These are phyloP conservation scores for Alternaria sp. DNA, from an alignment of 2,329 filamentous ascomycete genomes.

Conservation along the genomic window DNA sequence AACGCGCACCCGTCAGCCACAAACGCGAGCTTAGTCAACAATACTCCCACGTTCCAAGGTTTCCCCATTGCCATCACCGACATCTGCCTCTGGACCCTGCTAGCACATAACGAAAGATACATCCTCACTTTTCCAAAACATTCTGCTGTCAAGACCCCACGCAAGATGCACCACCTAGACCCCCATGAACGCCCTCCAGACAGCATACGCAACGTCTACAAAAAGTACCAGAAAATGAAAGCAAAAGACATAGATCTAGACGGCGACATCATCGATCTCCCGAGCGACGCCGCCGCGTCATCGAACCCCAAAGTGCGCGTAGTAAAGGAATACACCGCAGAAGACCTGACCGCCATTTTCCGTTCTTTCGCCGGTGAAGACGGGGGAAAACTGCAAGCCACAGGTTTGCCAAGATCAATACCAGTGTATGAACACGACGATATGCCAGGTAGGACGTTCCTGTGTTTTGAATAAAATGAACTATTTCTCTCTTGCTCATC, in stretches of 20 bases:
- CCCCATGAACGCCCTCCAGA: slow-evolving; percentile 80
- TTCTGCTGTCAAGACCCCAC: not conserved
- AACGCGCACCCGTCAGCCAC: slow-evolving; percentile 27
- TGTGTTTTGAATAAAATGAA: not conserved
- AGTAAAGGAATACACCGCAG: slow-evolving; percentile 26
- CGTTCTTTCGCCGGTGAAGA: slow-evolving; percentile 29
- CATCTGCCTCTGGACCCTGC: no score
- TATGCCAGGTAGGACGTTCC: slow-evolving; percentile 67
- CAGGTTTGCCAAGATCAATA: slow-evolving; percentile 13
- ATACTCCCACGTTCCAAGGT: slow-evolving; percentile 2
- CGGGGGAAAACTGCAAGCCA: not conserved
- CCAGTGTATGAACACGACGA: slow-evolving; percentile 67
- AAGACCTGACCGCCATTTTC: slow-evolving; percentile 32
- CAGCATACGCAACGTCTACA: slow-evolving; percentile 74
- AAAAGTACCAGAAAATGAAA: slow-evolving; percentile 71
- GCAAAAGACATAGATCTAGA: slow-evolving; percentile 57
- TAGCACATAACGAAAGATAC: no score
- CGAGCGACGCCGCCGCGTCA: slow-evolving; percentile 35
- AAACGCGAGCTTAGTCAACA: slow-evolving; percentile 29
- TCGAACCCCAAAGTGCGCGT: slow-evolving; percentile 27
- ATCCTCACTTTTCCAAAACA: rapidly evolving
- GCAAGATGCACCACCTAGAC: slow-evolving; percentile 60
- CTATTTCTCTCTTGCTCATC: no score
- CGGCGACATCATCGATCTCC: slow-evolving; percentile 52
- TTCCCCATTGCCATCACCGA: no score